phyloP scores from a whole-genome alignment of 208 protist genomes.

The Tritrichomonas foetus region DNA sequence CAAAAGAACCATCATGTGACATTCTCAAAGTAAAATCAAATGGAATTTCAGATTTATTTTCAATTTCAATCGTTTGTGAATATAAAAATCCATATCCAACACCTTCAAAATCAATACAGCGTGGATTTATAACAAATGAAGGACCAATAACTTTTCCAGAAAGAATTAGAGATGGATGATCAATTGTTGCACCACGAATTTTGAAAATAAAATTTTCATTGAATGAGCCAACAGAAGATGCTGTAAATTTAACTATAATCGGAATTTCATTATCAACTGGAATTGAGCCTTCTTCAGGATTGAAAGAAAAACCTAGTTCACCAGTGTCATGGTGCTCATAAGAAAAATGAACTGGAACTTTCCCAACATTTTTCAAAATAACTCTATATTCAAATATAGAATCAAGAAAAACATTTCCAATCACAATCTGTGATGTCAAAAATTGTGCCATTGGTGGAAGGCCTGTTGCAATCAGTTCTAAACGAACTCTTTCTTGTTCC shows the following conservation, averaged over 20 bases:
- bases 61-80: neutral
- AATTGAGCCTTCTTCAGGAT: neutral
- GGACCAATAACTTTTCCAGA: slow-evolving; percentile 28
- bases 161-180: neutral
- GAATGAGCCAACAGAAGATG: neutral
- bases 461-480: neutral
- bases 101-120: neutral
- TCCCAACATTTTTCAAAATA: neutral
- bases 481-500: neutral
- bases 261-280: neutral
- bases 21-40: slow-evolving; percentile 7
- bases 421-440: neutral
- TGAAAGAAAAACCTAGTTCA: neutral
- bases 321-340: neutral
- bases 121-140: neutral
- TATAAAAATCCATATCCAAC: slow-evolving; percentile 24
- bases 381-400: neutral
- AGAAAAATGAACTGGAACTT: slow-evolving; percentile 33
- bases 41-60: slow-evolving; percentile 29
- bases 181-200: neutral
- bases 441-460: neutral
- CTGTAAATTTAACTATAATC: neutral
- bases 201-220: neutral
- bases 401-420: neutral
- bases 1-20: neutral